Evolutionary conservation across 1,284 basidiomycete species (phyloP), one percentile per base, ranked within the genome.

Genomic region (Mycena citricolor): DNA sequence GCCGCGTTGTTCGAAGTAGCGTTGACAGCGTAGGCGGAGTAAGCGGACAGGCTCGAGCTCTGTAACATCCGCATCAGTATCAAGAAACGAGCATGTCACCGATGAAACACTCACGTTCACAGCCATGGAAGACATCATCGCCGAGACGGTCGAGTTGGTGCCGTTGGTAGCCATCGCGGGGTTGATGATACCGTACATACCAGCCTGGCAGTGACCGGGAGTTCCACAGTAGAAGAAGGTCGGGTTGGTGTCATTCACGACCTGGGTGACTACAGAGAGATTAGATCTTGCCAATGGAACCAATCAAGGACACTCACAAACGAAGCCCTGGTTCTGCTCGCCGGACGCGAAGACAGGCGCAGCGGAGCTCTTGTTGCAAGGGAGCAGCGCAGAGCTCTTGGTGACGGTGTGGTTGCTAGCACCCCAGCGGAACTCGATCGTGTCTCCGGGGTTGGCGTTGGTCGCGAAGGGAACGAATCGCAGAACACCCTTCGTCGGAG

Each of bases 181-280:
- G 73, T 87, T 87, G 59, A 86, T 79, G 66, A 86, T 77, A 68
- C 84, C 85, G 62, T 86, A 88, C 85, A 89, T 89, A 55, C 86
- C 86, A 73, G 83, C 81, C 61, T 79, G 65, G 60, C 84, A 88
- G 61, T 88, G 85, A 44, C 54, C 65, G 40, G 81, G 76, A 36
- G 77, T 75, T 47, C 68, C 80, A 61, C 86, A 89, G 71, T 80
- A 83, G 78, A 73, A 86, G 78, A 75, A 87, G 40, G 71, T 74
- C 25, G 84, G 74, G 57, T 79, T 72, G 39, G 84, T 86, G 65
- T 77, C 71, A 65, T 87, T 87, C 62, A 87, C 77, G 42, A 76
- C 71, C 64, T 85, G 80, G 32, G 73, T 74, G 71, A 85, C 75
- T 77, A 43, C n/a, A 46, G 44, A 33, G 20, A 16, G 11, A 55